Percentiles rank a stretch among this genome's conserved stretches.
These are phyloP conservation scores for Lagenaria siceraria DNA, from an alignment of 306 rosid genomes.

Conservation along the genomic window DNA sequence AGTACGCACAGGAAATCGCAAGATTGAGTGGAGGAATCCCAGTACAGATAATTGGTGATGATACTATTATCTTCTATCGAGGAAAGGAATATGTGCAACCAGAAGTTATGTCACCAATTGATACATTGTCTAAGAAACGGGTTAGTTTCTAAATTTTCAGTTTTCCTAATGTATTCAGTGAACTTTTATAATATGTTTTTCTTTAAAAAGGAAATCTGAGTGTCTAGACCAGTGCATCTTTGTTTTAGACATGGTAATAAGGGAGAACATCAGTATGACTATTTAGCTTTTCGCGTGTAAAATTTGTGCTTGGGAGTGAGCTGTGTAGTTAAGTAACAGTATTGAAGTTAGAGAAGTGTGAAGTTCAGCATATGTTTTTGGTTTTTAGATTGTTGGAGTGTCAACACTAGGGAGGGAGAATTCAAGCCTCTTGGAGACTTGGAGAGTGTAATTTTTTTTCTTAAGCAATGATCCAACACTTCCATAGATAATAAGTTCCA, in stretches of 20 bases:
- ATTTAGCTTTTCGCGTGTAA: not conserved
- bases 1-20: slow-evolving; percentile 76
- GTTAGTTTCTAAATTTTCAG: slow-evolving; percentile 22
- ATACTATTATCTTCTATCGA: slow-evolving; percentile 71
- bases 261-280: not conserved
- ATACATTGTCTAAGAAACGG: slow-evolving; percentile 83
- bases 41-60: slow-evolving; percentile 66
- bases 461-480: too few relatives aligned
- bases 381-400: not conserved
- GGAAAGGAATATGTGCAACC: slow-evolving; percentile 81
- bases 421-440: not conserved
- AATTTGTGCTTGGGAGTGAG: not conserved
- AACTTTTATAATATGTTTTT: too few relatives aligned
- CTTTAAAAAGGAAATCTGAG: not conserved
- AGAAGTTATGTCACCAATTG: slow-evolving; percentile 71
- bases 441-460: not conserved
- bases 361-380: not conserved
- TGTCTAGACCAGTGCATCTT: not conserved
- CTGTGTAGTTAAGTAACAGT: not conserved
- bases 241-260: not conserved
- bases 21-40: slow-evolving; percentile 88
- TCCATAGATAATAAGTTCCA: too few relatives aligned
- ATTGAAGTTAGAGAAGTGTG: not conserved
- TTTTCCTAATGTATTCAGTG: not conserved
- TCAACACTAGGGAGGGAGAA: not conserved